Evolutionary conservation across 768 basidiomycete genomes (phyloP).

Genomic region (Leccinum fibrillosum): DNA sequence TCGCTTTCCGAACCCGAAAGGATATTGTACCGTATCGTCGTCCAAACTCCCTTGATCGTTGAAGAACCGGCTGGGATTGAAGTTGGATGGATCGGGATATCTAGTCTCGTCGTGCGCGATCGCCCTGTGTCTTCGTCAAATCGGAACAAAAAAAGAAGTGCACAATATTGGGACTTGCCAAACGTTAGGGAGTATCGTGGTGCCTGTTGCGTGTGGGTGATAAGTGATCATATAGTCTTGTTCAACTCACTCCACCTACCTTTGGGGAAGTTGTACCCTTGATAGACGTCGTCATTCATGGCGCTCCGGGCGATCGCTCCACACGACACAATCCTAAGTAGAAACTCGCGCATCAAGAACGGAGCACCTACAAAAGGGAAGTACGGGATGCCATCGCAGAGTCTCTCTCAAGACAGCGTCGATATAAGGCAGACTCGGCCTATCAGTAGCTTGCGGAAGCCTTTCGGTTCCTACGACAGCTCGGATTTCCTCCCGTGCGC

Average conservation of each 20-base stretch:
- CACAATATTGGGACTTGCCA: not conserved
- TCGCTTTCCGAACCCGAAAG: not conserved
- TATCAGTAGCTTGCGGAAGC: not conserved
- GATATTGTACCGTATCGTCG: constrained; percentile 5
- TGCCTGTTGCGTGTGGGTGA: not conserved
- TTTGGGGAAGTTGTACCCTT: constrained; percentile 9
- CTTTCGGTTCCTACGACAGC: constrained; percentile 7
- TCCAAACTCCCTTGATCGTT: constrained; percentile 6
- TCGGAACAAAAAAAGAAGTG: not conserved
- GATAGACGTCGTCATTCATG: constrained; percentile 7
- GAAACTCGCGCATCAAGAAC: not conserved
- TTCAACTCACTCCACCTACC: not conserved
- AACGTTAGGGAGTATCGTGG: constrained; percentile 6
- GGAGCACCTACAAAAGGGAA: constrained; percentile 5
- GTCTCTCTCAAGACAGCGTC: not conserved
- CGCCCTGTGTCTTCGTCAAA: constrained; percentile 1
- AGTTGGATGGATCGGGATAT: constrained; percentile 1
- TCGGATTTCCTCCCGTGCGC: constrained; percentile 5
- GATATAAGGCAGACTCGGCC: not conserved
- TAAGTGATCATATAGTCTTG: not conserved
- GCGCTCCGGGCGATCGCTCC: constrained; percentile 7
- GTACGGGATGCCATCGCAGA: constrained; percentile 6
- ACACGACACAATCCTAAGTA: not conserved
- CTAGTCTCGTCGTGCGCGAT: constrained; percentile 5
- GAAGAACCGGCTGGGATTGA: constrained; percentile 8